Evolutionary conservation across 2,329 filamentous ascomycete genomes (phyloP).

Genomic region (Thelonectria blattea): DNA sequence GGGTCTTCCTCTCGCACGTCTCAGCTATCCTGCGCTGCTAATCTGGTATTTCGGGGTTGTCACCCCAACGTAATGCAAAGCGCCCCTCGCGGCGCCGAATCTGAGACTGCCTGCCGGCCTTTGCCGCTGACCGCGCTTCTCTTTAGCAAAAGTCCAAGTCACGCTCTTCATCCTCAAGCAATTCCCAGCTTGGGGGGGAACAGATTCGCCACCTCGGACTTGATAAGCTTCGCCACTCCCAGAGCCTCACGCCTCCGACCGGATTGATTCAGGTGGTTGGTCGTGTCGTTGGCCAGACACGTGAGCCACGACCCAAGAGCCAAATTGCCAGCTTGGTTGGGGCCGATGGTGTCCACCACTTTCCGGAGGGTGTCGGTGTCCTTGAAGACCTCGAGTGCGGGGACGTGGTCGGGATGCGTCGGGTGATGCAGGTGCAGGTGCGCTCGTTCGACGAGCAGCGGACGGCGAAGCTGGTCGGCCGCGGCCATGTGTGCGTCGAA

Average conservation of each 20-base stretch:
- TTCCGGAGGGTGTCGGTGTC: conserved; percentile 41
- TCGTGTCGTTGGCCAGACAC: conserved; percentile 54
- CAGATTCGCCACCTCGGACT: conserved; percentile 43
- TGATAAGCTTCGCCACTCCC: conserved; percentile 46
- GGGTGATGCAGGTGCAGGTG: conserved; percentile 64
- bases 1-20: too few species aligned
- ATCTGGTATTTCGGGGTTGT: background rate
- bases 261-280: conserved; percentile 50
- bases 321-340: conserved; percentile 41
- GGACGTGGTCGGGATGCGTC: conserved; percentile 52
- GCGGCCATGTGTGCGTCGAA: conserved; percentile 61
- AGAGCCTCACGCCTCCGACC: conserved; percentile 51
- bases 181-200: conserved; percentile 35
- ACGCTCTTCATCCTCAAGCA: conserved; percentile 21
- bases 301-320: conserved; percentile 45
- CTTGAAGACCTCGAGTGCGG: conserved; percentile 55
- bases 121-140: background rate
- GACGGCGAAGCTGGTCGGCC: conserved; percentile 47
- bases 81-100: background rate
- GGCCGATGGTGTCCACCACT: conserved; percentile 33
- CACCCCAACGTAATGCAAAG: background rate
- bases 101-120: background rate
- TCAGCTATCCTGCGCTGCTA: too few species aligned
- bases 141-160: background rate
- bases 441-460: conserved; percentile 53